These are phyloP conservation scores for Russula sp. DNA, from an alignment of 768 basidiomycete genomes.

Conservation along the genomic window DNA sequence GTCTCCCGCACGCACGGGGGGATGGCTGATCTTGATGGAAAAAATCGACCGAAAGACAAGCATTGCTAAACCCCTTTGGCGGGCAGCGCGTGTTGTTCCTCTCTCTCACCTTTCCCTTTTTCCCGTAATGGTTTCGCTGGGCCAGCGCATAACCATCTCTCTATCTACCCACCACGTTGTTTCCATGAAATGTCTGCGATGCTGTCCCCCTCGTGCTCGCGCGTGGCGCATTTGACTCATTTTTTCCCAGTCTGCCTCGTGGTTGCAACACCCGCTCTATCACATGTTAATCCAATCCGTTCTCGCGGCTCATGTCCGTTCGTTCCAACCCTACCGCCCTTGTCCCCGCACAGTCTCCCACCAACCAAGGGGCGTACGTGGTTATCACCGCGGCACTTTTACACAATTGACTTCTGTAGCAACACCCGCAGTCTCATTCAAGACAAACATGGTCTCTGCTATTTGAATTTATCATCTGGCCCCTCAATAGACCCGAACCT, in stretches of 20 bases:
- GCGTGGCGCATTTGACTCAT: not conserved
- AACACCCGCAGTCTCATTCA: constrained; percentile 2
- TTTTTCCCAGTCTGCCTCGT: constrained; percentile 4
- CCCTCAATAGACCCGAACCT: not conserved
- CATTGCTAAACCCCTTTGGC: not conserved
- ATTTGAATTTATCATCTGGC: constrained; percentile 4
- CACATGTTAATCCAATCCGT: constrained; percentile 13
- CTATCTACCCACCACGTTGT: constrained; percentile 5
- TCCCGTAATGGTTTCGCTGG: constrained; percentile 12
- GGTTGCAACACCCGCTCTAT: not conserved
- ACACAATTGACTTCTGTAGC: constrained; percentile 6
- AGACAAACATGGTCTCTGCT: constrained; percentile 9
- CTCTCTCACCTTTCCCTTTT: constrained; percentile 7
- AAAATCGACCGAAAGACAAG: not conserved
- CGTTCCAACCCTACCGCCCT: not conserved
- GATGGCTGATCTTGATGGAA: not conserved
- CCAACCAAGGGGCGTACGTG: not conserved
- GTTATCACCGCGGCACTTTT: constrained; percentile 12
- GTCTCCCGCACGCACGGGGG: not conserved
- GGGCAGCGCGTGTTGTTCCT: not conserved
- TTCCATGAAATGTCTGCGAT: not conserved
- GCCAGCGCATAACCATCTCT: constrained; percentile 9
- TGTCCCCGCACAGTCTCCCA: constrained; percentile 19
- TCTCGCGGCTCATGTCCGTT: too few relatives aligned
- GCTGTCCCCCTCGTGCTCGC: not conserved